Evolutionary conservation across 345 rosid genomes (phyloP), one percentile per base, ranked within the genome.

Genomic region (Camelina laxa): DNA sequence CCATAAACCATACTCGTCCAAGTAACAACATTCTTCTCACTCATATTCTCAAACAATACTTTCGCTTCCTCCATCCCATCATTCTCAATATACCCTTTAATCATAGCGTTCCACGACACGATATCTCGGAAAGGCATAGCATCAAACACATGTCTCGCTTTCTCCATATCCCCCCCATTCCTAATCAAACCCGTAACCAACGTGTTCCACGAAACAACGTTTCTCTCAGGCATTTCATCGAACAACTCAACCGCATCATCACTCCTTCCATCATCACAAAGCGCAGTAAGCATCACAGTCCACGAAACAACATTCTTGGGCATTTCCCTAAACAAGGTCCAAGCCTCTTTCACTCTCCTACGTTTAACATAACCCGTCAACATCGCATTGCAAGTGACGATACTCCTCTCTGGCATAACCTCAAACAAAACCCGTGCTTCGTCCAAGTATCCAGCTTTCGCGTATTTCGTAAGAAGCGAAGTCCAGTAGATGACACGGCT

Each of bases 1-100:
- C 93, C 88, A 38, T 65, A 82, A 9, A 88, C 72, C 80, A 87
- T 78, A 1, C 93, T 87, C 71, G 89, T 92, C 96, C 96, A 89
- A 0, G 91, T 82, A 71, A 92, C 88, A 22, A 86, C 89, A 80
- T 85, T 88, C 17, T 68, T 87, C 56, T 82, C 86, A 36, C 60
- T 73, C 82, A 78, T 84, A 31, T 70, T 82, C 64, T 76, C 82
- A 79, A 87, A 89, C 67, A 87, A 88, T 70, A 75, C 53, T 54
- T 50, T 80, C 9, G 91, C 93, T 65, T 72, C 82, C 24, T 72
- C 79, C 84, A 89, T 76, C 49, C 69, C 78, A 48, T 76, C 83
- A 42, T 75, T 79, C 74, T 85, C 85, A 12, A 69, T 82, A 72
- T 73, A 89, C 51, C 89, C 89, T 5, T 77, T 58, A 47, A 86